phyloP scores from a whole-genome alignment of 345 rosid genomes.

The Syzygium aromaticum region DNA sequence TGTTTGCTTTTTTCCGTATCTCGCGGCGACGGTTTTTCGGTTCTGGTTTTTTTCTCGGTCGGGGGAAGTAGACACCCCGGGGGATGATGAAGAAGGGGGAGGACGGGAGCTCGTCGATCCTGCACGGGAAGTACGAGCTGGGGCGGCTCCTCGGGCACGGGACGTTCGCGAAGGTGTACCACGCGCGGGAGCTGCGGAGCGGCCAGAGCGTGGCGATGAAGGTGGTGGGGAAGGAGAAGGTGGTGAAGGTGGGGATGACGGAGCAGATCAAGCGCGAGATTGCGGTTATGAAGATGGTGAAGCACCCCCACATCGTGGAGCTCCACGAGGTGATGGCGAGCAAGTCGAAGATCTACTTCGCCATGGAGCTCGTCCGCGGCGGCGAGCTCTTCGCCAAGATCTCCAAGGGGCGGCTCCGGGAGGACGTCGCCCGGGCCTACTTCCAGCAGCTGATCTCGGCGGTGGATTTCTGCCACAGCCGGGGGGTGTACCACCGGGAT shows the following conservation, averaged over 20 bases:
- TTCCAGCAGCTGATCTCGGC: conserved; percentile 86
- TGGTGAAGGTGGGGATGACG: conserved; percentile 85
- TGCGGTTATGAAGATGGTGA: conserved; percentile 93
- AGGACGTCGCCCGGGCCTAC: conserved; percentile 66
- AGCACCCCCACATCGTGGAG: conserved; percentile 80
- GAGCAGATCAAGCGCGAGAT: conserved; percentile 92
- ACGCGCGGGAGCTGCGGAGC: conserved; percentile 42
- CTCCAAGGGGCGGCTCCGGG: conserved; percentile 60
- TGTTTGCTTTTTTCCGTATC: neutral
- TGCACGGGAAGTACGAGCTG: conserved; percentile 82
- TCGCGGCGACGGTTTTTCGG: neutral
- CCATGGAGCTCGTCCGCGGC: conserved; percentile 93
- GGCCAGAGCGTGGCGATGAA: conserved; percentile 85
- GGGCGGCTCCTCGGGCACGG: conserved; percentile 84
- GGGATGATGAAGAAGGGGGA: conserved; percentile 16
- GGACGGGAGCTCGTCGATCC: conserved; percentile 17
- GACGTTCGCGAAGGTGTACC: conserved; percentile 88
- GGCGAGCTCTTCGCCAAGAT: conserved; percentile 82
- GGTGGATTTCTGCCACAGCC: conserved; percentile 87
- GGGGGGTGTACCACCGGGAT: conserved; percentile 89
- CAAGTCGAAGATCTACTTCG: conserved; percentile 85
- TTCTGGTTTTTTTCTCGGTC: neutral
- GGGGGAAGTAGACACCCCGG: neutral
- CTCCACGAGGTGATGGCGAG: conserved; percentile 95
- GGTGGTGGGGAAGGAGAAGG: conserved; percentile 86